Conservation (phyloP, 1,139 yeast species). For the Scheffersomyces parashehatae region DNA sequence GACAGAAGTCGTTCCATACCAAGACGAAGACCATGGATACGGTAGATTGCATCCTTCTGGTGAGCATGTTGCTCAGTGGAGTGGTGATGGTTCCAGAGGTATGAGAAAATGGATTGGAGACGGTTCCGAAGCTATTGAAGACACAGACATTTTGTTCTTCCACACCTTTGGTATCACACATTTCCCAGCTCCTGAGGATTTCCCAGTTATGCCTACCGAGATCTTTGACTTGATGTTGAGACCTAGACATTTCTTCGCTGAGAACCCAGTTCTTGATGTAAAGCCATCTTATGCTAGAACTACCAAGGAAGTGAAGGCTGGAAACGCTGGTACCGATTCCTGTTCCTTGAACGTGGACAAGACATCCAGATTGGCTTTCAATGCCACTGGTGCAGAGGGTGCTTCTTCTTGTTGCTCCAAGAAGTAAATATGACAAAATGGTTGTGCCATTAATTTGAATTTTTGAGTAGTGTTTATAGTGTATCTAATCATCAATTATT, state of each 20-base stretch:
- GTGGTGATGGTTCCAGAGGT: conserved; percentile 72
- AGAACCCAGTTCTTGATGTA: conserved; percentile 75
- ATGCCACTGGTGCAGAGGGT: conserved; percentile 16
- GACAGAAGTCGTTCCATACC: conserved; percentile 69
- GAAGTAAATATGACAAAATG: conserved; percentile 6
- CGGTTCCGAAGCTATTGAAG: conserved; percentile 60
- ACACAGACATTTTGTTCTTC: conserved; percentile 71
- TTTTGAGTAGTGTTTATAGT: not conserved
- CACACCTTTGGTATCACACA: conserved; percentile 85
- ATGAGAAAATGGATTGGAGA: conserved; percentile 75
- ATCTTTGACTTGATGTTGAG: conserved; percentile 71
- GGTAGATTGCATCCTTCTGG: conserved; percentile 79
- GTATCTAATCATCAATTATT: not conserved
- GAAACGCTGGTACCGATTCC: conserved; percentile 32
- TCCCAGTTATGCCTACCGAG: conserved; percentile 89
- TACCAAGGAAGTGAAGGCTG: conserved; percentile 55
- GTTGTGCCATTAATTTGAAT: not conserved
- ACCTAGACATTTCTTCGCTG: conserved; percentile 76
- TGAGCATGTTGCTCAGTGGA: conserved; percentile 76
- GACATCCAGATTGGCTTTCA: conserved; percentile 43
- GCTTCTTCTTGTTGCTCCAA: conserved; percentile 20
- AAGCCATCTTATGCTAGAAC: conserved; percentile 70
- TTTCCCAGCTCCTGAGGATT: conserved; percentile 87
- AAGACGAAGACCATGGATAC: conserved; percentile 50
- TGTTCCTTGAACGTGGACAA: conserved; percentile 42